Conservation (phyloP, 352 stramenopile species). For the Lagenidium giganteum region DNA sequence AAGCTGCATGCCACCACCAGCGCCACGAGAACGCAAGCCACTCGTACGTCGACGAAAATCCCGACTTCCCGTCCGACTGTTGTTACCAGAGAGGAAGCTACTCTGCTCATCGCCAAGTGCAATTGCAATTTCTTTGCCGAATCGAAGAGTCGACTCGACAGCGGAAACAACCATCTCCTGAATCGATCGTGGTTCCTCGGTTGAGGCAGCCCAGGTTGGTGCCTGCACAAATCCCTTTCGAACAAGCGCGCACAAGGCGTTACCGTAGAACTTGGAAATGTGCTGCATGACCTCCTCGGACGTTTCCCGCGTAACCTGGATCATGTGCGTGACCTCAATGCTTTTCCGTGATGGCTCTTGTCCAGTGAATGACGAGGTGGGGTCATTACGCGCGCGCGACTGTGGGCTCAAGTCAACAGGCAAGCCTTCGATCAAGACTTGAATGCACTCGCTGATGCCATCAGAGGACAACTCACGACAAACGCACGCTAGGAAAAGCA, state of each 20-base stretch:
- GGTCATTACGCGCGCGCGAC: constrained; percentile 1
- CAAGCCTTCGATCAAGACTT: constrained; percentile 67
- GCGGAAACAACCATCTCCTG: constrained; percentile 60
- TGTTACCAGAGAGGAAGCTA: constrained; percentile 28
- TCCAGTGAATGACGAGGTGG: constrained; percentile 10
- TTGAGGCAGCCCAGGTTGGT: constrained; percentile 47
- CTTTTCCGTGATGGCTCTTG: constrained; percentile 25
- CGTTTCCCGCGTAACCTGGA: constrained; percentile 64
- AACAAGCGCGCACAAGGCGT: constrained; percentile 41
- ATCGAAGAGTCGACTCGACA: constrained; percentile 48
- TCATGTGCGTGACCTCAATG: constrained; percentile 68
- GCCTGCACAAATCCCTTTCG: constrained; percentile 27
- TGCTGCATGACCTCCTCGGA: constrained; percentile 53
- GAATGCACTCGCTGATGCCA: constrained; percentile 66
- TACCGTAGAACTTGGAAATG: constrained; percentile 54
- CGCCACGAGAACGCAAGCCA: constrained; percentile 46
- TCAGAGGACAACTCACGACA: constrained; percentile 56
- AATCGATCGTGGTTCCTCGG: constrained; percentile 62
- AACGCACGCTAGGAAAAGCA: constrained; percentile 68
- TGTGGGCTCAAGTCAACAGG: constrained; percentile 12
- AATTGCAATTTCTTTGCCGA: constrained; percentile 57
- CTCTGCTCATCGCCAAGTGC: constrained; percentile 59
- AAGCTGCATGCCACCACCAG: constrained; percentile 53
- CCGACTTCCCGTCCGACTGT: constrained; percentile 39
- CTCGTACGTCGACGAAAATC: constrained; percentile 64